phyloP scores from a whole-genome alignment of 345 rosid genomes.

The Eucalyptus microcorys region DNA sequence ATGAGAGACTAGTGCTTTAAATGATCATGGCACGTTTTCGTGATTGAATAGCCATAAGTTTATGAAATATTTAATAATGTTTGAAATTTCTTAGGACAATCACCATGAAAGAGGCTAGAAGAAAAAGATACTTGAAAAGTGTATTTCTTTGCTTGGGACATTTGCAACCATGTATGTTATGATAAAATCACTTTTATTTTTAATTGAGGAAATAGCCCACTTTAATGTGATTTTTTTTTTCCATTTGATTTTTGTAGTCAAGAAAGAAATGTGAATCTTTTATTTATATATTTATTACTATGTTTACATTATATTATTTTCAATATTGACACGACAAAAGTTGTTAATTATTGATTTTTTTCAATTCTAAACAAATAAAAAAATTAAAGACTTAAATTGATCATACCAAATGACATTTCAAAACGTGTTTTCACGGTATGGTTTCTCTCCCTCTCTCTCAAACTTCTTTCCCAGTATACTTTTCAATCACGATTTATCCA shows the following conservation, averaged over 20 bases:
- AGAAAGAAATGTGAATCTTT: neutral
- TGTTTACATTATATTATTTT: neutral
- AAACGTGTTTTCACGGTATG: too few species aligned
- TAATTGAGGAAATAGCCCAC: neutral
- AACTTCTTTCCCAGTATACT: neutral
- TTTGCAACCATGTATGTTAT: neutral
- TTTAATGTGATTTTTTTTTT: neutral
- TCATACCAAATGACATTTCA: neutral
- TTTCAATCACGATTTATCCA: neutral
- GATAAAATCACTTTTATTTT: neutral
- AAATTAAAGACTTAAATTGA: neutral
- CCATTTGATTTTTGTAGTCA: neutral
- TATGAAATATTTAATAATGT: neutral
- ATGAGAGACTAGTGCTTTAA: neutral
- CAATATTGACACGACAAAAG: neutral
- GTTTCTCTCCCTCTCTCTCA: neutral
- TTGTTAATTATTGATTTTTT: neutral
- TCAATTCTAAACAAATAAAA: neutral
- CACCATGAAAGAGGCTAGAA: too few species aligned
- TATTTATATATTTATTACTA: neutral
- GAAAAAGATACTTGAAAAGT: too few species aligned
- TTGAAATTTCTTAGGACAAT: neutral
- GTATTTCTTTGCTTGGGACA: neutral
- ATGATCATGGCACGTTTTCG: fast-evolving
- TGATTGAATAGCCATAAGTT: fast-evolving